These are phyloP conservation scores for Tetradesmus obliquus DNA, from an alignment of 139 green algal genomes.

Conservation along the genomic window DNA sequence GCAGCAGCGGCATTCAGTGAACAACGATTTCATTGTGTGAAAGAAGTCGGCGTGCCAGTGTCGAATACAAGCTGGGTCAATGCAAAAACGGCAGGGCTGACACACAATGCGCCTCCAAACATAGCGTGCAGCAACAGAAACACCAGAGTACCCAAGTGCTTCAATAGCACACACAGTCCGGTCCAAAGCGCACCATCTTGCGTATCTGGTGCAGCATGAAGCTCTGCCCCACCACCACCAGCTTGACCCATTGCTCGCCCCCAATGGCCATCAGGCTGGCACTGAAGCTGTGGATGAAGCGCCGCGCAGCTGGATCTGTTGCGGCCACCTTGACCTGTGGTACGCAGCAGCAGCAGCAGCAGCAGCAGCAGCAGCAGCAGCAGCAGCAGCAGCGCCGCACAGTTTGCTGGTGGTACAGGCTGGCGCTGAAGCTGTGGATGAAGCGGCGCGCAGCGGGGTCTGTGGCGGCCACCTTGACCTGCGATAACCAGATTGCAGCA, in stretches of 20 bases:
- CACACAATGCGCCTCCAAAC: neutral
- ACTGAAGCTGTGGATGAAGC: slow-evolving; percentile 73
- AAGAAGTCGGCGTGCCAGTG: no score
- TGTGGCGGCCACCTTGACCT: neutral
- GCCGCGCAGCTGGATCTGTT: no score
- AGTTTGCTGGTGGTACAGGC: neutral
- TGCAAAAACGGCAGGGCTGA: no score
- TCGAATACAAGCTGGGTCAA: neutral
- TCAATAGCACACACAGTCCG: neutral
- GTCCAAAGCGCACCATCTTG: neutral
- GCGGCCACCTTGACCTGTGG: neutral
- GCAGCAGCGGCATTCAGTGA: neutral
- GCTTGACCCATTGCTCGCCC: slow-evolving; percentile 68
- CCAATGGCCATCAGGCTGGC: slow-evolving; percentile 53
- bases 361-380: no score
- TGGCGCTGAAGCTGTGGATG: slow-evolving; percentile 74
- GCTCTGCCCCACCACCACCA: slow-evolving; percentile 87
- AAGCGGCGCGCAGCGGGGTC: neutral
- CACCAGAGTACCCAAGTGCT: no score
- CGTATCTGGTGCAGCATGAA: slow-evolving; percentile 98
- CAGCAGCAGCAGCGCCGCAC: neutral
- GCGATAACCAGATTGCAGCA: neutral
- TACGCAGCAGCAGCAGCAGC: neutral
- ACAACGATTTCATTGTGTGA: no score
- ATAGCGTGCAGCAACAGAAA: neutral